Base-by-base conservation (phyloP, 768 basidiomycete species). In the Gloeopeniophorella convolvens region DNA sequence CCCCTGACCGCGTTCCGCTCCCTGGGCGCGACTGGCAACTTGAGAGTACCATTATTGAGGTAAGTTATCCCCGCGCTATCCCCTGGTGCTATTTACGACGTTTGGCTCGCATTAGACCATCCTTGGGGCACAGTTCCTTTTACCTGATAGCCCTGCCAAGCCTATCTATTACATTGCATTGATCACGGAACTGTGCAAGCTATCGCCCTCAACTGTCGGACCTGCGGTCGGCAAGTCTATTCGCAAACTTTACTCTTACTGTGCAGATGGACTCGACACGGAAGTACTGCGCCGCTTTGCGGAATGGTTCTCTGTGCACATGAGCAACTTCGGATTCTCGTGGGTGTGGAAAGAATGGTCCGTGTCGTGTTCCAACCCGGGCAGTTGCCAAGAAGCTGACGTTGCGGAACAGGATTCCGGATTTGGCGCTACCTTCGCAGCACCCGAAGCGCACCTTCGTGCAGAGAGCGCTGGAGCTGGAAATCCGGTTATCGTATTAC, bases 301-400 rank as follows among this genome's bases (percentile, higher is more conserved):
- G 0, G 93, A 97, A 53, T 99, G 96, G 96, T 96, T 98, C 59
- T 78, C 90, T 2, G 75, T 88, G 2, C 96, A 99, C 61, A 85
- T 99, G 83, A 94, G 90, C 58, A 99, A 99, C 68, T 99, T 97
- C 65, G 85, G 84, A 21, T 99, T 97, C 69, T 83, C 85, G 60
- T 98, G 96, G 96, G 91, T 96, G 12, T 99, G 96, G 96, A 94
- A 91, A 62, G 96, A 98, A 76, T 99, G 96, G 95, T 93, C 44
- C 37, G 82, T 68, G 5, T 13, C 28, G 12, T 4, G n/a, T n/a
- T n/a, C n/a, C 48, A 8, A 24, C 10, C 11, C 48, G 37, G 5
- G 42, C 8, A 35, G 26, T 27, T 40, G 12, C 26, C 41, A 41
- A 43, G 50, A 43, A 44, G 16, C 24, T 37, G 24, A 42, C 27